Percentiles rank a stretch among this genome's conserved stretches.
These are phyloP conservation scores for Talaromyces ruber DNA, from an alignment of 495 filamentous ascomycete species.

Conservation along the genomic window DNA sequence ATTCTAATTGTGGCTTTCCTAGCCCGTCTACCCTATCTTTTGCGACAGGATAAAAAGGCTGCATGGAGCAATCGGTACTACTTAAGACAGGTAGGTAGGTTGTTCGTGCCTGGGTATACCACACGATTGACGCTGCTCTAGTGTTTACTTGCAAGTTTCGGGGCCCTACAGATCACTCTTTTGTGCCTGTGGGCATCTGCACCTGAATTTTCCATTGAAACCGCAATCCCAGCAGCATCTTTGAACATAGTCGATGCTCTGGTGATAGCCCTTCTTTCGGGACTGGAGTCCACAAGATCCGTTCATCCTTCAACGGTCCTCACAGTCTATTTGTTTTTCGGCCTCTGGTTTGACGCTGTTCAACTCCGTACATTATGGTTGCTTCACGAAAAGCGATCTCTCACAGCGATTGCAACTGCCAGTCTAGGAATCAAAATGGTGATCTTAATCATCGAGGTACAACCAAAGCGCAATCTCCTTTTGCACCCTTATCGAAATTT, in stretches of 20 bases:
- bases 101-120: too few species aligned
- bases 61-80: too few species aligned
- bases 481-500: slow-evolving; percentile 16
- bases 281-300: slow-evolving; percentile 11
- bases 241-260: slow-evolving; percentile 4
- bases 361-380: slow-evolving; percentile 37
- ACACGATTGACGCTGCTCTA: too few species aligned
- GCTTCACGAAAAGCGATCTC: too few species aligned
- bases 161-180: background rate
- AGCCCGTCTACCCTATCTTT: too few species aligned
- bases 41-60: too few species aligned
- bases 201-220: background rate
- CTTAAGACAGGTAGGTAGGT: too few species aligned
- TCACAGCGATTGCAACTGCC: slow-evolving; percentile 29
- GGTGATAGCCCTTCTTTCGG: slow-evolving; percentile 15
- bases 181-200: background rate
- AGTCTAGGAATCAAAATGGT: slow-evolving; percentile 28
- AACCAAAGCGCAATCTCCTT: slow-evolving; percentile 32
- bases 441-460: slow-evolving; percentile 34
- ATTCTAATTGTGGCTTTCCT: too few species aligned
- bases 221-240: background rate
- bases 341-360: slow-evolving; percentile 9
- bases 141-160: too few species aligned
- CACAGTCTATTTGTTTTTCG: slow-evolving; percentile 13
- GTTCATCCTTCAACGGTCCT: slow-evolving; percentile 13